Percentiles rank a stretch among this genome's conserved stretches.
phyloP scores from a whole-genome alignment of 2,329 filamentous ascomycete genomes.

The Sporothrix luriei region DNA sequence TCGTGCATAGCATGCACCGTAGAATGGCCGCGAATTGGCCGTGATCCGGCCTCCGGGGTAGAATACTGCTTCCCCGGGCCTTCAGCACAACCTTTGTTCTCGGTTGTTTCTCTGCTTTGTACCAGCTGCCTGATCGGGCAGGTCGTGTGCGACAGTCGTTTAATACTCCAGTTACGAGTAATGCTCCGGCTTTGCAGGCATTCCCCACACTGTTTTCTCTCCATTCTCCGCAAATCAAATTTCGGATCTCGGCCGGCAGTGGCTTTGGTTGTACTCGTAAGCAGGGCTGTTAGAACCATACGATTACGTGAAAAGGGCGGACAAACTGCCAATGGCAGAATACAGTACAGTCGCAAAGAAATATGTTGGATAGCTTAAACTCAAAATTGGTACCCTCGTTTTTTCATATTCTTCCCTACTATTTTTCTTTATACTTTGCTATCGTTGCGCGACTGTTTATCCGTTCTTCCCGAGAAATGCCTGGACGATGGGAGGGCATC shows the following conservation, averaged over 20 bases:
- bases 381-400: neutral
- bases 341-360: neutral
- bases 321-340: neutral
- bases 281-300: too few species aligned
- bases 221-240: neutral
- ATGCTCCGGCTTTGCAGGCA: neutral
- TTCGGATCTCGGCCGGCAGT: neutral
- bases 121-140: slow-evolving; percentile 9
- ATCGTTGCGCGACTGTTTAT: slow-evolving; percentile 1
- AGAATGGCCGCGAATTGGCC: slow-evolving; percentile 11
- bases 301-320: neutral
- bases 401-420: neutral
- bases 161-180: neutral
- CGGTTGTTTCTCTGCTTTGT: neutral
- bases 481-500: neutral
- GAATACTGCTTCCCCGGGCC: neutral
- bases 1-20: slow-evolving; percentile 5
- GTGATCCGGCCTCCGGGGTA: slow-evolving; percentile 1
- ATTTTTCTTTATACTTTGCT: neutral
- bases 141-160: neutral
- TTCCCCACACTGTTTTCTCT: neutral
- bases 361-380: neutral
- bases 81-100: neutral
- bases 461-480: too few species aligned
- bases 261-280: neutral